Percentiles rank a stretch among this genome's conserved stretches.
These are phyloP conservation scores for Asterophora lycoperdoides DNA, from an alignment of 768 basidiomycete genomes.

Conservation along the genomic window DNA sequence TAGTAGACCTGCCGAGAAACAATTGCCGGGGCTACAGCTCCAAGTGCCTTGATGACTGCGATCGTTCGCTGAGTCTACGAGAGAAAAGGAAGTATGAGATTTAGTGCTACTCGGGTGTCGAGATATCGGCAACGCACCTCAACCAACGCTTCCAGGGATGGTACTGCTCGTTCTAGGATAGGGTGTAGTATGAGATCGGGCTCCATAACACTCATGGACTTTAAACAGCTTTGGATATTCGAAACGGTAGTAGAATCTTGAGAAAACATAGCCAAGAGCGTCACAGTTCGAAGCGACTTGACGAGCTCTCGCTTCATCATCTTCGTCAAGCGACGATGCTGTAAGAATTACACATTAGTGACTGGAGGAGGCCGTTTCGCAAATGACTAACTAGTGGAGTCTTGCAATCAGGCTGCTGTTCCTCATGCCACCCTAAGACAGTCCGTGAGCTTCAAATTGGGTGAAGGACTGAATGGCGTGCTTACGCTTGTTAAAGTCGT, in stretches of 20 bases:
- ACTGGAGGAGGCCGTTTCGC: not conserved
- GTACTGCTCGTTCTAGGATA: slow-evolving; percentile 78
- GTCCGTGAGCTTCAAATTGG: slow-evolving; percentile 2
- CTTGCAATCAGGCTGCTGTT: slow-evolving; percentile 73
- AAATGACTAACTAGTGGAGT: slow-evolving; percentile 53
- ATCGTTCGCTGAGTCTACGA: slow-evolving; percentile 76
- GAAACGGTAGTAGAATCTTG: slow-evolving; percentile 69
- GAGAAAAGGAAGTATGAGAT: slow-evolving; percentile 6
- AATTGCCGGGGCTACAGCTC: slow-evolving; percentile 75
- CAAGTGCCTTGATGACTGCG: slow-evolving; percentile 81
- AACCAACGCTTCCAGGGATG: slow-evolving; percentile 82
- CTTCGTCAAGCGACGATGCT: slow-evolving; percentile 74
- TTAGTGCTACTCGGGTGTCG: not conserved
- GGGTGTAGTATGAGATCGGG: slow-evolving; percentile 82
- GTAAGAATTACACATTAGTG: slow-evolving; percentile 2
- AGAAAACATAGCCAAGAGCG: slow-evolving; percentile 87
- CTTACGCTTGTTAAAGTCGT: slow-evolving; percentile 80
- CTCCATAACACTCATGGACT: slow-evolving; percentile 80
- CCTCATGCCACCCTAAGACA: slow-evolving; percentile 69
- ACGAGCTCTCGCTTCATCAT: slow-evolving; percentile 83
- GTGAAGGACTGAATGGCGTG: not conserved
- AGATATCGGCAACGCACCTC: slow-evolving; percentile 46
- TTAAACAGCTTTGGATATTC: slow-evolving; percentile 76
- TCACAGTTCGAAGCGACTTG: slow-evolving; percentile 74
- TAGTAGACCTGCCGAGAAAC: slow-evolving; percentile 79